Evolutionary conservation across 306 rosid genomes (phyloP).

Genomic region (Prunus persica): Prunus_persica_NCBIv2 NC_034009.1:9956501-9957000

Average conservation of each 20-base stretch:
- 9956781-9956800: not conserved
- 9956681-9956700: not conserved
- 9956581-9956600: too few species aligned
- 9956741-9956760: not conserved
- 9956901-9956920: not conserved
- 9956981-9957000: not conserved
- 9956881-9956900: not conserved
- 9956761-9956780: not conserved
- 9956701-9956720: not conserved
- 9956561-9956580: too few species aligned
- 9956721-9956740: not conserved
- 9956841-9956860: not conserved
- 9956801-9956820: not conserved
- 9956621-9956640: too few species aligned
- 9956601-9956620: too few species aligned
- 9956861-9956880: not conserved
- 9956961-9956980: not conserved
- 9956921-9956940: not conserved
- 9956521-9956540: too few species aligned
- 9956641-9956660: too few species aligned
- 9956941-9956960: not conserved
- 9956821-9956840: not conserved
- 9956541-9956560: too few species aligned
- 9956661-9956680: not conserved
- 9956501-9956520: rapidly evolving